Percentiles rank a stretch among this genome's conserved stretches.
These are phyloP conservation scores for Chaetomium olivaceum DNA, from an alignment of 2,329 filamentous ascomycete genomes.

Conservation along the genomic window DNA sequence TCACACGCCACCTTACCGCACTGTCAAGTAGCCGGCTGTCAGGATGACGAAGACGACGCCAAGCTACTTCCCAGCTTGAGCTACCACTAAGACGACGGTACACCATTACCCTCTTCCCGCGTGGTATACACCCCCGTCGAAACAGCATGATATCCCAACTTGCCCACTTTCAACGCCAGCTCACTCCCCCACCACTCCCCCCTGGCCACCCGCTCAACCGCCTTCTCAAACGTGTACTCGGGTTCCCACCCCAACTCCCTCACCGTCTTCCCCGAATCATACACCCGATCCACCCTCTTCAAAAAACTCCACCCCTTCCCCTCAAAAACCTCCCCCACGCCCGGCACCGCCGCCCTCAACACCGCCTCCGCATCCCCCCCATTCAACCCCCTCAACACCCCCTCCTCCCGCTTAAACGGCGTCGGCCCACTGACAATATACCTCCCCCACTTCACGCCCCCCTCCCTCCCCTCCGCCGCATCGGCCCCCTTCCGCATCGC, in stretches of 20 bases:
- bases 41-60: neutral
- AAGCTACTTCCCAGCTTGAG: neutral
- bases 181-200: constrained; percentile 45
- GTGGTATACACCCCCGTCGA: constrained; percentile 47
- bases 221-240: constrained; percentile 43
- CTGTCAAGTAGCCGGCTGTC: neutral
- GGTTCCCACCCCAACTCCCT: constrained; percentile 47
- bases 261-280: constrained; percentile 46
- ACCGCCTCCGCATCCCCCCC: constrained; percentile 36
- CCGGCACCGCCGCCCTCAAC: constrained; percentile 35
- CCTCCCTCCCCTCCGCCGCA: neutral
- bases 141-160: constrained; percentile 47
- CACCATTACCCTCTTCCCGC: neutral
- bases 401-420: constrained; percentile 40
- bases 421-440: constrained; percentile 49
- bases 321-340: constrained; percentile 30
- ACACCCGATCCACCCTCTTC: constrained; percentile 46
- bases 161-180: constrained; percentile 43
- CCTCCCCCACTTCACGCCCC: constrained; percentile 40
- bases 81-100: neutral
- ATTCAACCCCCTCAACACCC: constrained; percentile 40
- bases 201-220: constrained; percentile 38
- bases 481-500: constrained; percentile 38
- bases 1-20: too few relatives aligned
- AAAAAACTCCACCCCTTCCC: constrained; percentile 42